phyloP scores from a whole-genome alignment of 2,329 filamentous ascomycete species.

The Colletotrichum plurivorum region DNA sequence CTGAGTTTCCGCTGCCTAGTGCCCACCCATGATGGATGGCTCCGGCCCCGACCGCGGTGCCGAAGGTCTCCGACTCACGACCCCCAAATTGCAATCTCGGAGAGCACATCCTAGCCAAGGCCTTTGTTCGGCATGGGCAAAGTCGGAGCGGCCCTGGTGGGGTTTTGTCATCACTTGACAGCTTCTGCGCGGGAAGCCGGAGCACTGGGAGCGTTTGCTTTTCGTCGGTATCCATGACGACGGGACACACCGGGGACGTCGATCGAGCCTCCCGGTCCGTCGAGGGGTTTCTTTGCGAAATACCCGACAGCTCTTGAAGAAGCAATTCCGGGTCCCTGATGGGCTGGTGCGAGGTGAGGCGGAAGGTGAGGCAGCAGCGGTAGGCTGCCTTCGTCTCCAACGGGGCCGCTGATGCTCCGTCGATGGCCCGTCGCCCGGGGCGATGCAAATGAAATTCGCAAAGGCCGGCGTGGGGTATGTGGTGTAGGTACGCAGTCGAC shows the following conservation, averaged over 20 bases:
- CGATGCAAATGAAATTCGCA: conserved; percentile 22
- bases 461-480: conserved; percentile 22
- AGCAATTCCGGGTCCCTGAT: conserved; percentile 1
- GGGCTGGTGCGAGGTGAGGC: not conserved
- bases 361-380: not conserved
- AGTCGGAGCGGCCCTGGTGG: conserved; percentile 21
- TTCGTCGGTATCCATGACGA: conserved; percentile 29
- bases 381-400: not conserved
- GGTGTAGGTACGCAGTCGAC: conserved; percentile 1
- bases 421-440: conserved; percentile 26
- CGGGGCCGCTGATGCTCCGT: conserved; percentile 19
- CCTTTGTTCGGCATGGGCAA: conserved; percentile 27
- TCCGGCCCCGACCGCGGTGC: conserved; percentile 29
- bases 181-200: conserved; percentile 6
- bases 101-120: conserved; percentile 12
- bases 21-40: not conserved
- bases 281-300: conserved; percentile 4
- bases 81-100: conserved; percentile 13
- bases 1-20: conserved; percentile 11
- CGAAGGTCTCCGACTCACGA: conserved; percentile 22
- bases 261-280: not conserved
- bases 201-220: conserved; percentile 12
- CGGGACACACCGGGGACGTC: conserved; percentile 13
- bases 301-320: conserved; percentile 7
- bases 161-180: conserved; percentile 32